These are phyloP conservation scores for Mycena pura DNA, from an alignment of 768 basidiomycete genomes.

Conservation along the genomic window DNA sequence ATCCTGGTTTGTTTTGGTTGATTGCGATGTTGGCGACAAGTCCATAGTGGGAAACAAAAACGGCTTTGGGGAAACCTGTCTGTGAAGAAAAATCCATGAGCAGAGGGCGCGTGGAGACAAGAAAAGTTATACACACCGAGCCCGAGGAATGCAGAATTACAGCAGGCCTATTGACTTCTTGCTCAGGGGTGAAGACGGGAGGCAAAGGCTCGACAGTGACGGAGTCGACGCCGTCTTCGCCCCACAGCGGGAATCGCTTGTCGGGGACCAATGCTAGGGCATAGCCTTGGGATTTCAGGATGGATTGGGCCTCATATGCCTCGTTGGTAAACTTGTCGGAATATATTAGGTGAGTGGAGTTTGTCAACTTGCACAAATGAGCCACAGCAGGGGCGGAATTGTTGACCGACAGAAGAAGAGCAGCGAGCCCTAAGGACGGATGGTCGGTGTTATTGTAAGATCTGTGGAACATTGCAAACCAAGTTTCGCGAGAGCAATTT, in stretches of 20 bases:
- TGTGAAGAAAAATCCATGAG: neutral
- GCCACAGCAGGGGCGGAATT: constrained; percentile 53
- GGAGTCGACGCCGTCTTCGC: constrained; percentile 39
- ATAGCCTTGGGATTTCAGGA: constrained; percentile 31
- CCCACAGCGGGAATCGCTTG: constrained; percentile 49
- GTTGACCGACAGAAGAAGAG: constrained; percentile 50
- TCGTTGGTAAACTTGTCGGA: constrained; percentile 42
- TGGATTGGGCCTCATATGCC: constrained; percentile 39
- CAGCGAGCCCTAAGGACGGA: constrained; percentile 34
- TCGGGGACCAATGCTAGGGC: constrained; percentile 36
- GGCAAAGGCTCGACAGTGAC: constrained; percentile 34
- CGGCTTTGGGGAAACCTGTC: constrained; percentile 59
- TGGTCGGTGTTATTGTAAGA: neutral
- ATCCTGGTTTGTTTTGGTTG: constrained; percentile 42
- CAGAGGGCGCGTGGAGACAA: too few species aligned
- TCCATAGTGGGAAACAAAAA: constrained; percentile 43
- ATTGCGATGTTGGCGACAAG: constrained; percentile 42
- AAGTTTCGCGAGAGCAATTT: constrained; percentile 49
- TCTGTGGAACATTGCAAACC: neutral
- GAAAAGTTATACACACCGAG: constrained; percentile 34
- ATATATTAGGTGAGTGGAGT: constrained; percentile 47
- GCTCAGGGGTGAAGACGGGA: constrained; percentile 36
- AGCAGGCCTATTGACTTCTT: constrained; percentile 39
- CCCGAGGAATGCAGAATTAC: constrained; percentile 55
- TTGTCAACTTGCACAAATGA: constrained; percentile 46